phyloP scores from a whole-genome alignment of 148 eudicot genomes.

The Rhododendron ovatum region DNA sequence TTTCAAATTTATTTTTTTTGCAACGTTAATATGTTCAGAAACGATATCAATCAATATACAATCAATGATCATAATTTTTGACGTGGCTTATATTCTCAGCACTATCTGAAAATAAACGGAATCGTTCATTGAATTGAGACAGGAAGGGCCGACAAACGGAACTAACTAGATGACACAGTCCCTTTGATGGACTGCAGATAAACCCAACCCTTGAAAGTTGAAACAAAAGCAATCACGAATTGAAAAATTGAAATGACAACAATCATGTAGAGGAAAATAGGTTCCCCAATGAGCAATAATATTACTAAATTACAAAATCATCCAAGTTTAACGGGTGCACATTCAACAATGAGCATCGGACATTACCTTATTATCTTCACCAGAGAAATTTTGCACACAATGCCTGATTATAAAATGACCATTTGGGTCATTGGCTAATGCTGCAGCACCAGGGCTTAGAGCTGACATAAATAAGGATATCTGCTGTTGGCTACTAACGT shows the following conservation, averaged over 20 bases:
- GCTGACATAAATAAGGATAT: slow-evolving; percentile 25
- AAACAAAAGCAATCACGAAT: too few species aligned
- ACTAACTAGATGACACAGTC: too few species aligned
- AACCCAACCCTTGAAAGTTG: too few species aligned
- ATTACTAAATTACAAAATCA: neutral
- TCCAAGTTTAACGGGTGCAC: too few species aligned
- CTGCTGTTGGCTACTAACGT: slow-evolving; percentile 21
- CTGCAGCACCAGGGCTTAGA: slow-evolving; percentile 20
- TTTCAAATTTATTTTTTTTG: too few species aligned
- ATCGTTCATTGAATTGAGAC: neutral
- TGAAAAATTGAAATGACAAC: too few species aligned
- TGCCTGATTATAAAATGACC: slow-evolving; percentile 36
- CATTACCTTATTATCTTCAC: slow-evolving; percentile 31
- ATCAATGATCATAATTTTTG: too few species aligned
- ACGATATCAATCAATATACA: neutral
- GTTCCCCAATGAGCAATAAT: too few species aligned
- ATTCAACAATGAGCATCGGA: neutral
- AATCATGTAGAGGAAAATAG: too few species aligned
- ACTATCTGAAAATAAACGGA: too few species aligned
- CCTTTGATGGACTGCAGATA: too few species aligned
- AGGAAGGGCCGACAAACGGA: neutral
- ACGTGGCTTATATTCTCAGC: neutral
- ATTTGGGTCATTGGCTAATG: slow-evolving; percentile 29
- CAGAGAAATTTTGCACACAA: slow-evolving; percentile 27
- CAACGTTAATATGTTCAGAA: too few species aligned